A percentile compares a stretch with the other conserved stretches of the same genome.
Evolutionary conservation across 2,329 filamentous ascomycete genomes (phyloP).

Genomic region (Aspergillus flavus): DNA sequence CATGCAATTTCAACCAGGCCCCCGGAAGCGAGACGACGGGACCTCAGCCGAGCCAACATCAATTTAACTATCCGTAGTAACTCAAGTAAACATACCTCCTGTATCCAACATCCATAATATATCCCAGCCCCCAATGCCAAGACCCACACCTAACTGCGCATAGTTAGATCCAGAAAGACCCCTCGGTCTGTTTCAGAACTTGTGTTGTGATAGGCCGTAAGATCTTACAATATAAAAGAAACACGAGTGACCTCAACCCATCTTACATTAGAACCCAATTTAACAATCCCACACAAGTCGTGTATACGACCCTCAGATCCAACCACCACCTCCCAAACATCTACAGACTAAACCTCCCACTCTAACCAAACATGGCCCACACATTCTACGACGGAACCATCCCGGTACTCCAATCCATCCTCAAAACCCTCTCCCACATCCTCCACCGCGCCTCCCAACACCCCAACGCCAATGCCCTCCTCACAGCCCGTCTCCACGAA

Average conservation of each 20-base stretch:
- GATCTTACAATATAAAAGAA: no score
- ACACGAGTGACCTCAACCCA: background rate
- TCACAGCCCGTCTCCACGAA: conserved; percentile 21
- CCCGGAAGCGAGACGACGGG: background rate
- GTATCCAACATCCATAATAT: no score
- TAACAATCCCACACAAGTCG: no score
- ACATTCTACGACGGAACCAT: conserved; percentile 33
- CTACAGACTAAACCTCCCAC: no score
- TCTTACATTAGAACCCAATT: no score
- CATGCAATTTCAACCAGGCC: background rate
- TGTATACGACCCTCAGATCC: no score
- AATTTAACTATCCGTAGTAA: background rate
- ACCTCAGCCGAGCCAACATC: background rate
- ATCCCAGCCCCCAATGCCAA: no score
- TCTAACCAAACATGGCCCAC: conserved; percentile 12
- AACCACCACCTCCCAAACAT: no score
- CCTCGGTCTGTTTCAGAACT: background rate
- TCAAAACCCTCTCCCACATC: conserved; percentile 31
- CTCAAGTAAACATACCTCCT: no score
- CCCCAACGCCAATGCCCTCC: conserved; percentile 17
- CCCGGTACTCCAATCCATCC: conserved; percentile 23
- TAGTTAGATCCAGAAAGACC: background rate
- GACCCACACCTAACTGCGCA: background rate
- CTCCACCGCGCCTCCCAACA: conserved; percentile 27
- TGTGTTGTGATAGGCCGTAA: no score